Conservation (phyloP, 2,329 filamentous ascomycete species). For the Fusarium sp. region DNA sequence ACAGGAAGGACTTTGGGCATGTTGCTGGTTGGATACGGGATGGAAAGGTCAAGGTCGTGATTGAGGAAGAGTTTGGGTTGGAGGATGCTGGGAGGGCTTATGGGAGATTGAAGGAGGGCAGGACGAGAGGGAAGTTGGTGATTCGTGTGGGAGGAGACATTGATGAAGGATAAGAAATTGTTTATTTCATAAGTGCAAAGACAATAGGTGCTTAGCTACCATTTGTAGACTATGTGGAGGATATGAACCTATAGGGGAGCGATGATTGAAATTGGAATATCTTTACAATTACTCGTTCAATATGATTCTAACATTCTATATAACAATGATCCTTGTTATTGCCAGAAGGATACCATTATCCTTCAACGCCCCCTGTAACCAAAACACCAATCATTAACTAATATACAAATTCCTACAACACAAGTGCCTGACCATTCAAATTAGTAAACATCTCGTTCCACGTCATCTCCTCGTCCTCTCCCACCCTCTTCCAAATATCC, state of each 20-base stretch:
- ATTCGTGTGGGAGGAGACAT: constrained; percentile 2
- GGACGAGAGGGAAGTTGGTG: constrained; percentile 22
- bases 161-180: neutral
- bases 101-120: constrained; percentile 10
- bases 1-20: constrained; percentile 20
- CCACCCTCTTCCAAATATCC: constrained; percentile 35
- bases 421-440: constrained; percentile 41
- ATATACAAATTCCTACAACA: constrained; percentile 21
- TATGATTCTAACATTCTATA: neutral
- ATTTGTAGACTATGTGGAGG: neutral
- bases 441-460: constrained; percentile 43
- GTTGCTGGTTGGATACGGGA: constrained; percentile 16
- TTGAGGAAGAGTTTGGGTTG: constrained; percentile 27
- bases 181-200: no score
- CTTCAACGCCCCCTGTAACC: neutral
- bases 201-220: accelerated
- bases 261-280: accelerated
- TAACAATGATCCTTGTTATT: no score
- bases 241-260: accelerated
- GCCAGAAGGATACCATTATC: neutral
- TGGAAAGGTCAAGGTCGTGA: constrained; percentile 1
- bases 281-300: neutral
- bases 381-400: neutral
- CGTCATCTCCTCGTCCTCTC: constrained; percentile 3
- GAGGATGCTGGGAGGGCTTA: constrained; percentile 18